These are phyloP conservation scores for Coffea eugenioides DNA, from an alignment of 257 asterid species.

Conservation along the genomic window DNA sequence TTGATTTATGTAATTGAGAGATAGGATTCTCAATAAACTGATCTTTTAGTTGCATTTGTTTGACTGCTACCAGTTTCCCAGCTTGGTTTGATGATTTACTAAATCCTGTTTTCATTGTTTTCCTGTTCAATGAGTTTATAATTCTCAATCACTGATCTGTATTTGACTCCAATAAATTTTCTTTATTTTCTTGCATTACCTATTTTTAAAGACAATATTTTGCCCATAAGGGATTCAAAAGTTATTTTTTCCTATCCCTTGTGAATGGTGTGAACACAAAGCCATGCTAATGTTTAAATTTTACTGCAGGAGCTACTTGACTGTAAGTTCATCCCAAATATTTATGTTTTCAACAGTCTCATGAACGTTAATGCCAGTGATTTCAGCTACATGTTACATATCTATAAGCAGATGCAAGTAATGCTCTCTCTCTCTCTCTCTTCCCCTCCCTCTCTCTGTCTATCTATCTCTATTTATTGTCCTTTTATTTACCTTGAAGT, in stretches of 20 bases:
- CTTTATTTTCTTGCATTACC: no score
- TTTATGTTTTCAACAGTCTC: slow-evolving; percentile 80
- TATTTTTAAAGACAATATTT: background rate
- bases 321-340: slow-evolving; percentile 59
- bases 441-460: no score
- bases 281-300: slow-evolving; percentile 24
- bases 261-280: background rate
- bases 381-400: slow-evolving; percentile 61
- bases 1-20: no score
- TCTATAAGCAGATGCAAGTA: slow-evolving; percentile 81
- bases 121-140: background rate
- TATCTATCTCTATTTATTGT: background rate
- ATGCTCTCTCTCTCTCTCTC: slow-evolving; percentile 36
- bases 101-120: background rate
- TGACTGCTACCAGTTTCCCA: background rate
- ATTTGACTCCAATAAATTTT: background rate
- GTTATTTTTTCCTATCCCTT: background rate
- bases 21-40: no score
- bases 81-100: background rate
- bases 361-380: slow-evolving; percentile 92
- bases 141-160: slow-evolving; percentile 2
- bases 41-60: no score
- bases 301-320: slow-evolving; percentile 67
- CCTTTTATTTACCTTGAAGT: background rate
- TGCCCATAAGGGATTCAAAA: background rate